Base-by-base conservation (phyloP, 192 early-diverging fungal species). In the Rhizophlyctis rosea region DNA sequence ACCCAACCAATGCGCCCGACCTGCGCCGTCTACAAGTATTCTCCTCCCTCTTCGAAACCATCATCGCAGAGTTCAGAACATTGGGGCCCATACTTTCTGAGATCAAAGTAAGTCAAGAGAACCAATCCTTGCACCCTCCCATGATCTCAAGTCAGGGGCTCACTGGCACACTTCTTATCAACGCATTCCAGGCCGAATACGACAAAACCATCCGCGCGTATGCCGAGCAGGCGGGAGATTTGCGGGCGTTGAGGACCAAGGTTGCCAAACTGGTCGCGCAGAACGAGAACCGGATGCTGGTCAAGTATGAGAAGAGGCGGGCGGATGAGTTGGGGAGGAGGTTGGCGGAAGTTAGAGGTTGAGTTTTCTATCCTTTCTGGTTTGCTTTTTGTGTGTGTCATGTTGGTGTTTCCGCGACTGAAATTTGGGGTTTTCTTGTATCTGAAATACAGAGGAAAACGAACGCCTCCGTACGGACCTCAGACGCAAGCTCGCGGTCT, bases 261-360 rank as follows among this genome's bases (percentile, higher is more conserved):
- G 76, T 78, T 11, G 74, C 76, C 25, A 78, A 75, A 55, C 71
- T 81, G 11, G 47, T 77, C 7, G 53, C 76, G 25, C 76, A 81
- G 49, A 81, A 81, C 60, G 76, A 81, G 36, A 81, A 81, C 59
- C 39, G 80, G 34, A 50, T 81, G 39, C 63, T 81, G 33, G 52
- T 81, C 23, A 76, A 73, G 51, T 81, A 71, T 62, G 80, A 81
- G 64, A 59, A 72, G n/a, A 63, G 65, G 29, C 76, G 72, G 50
- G 61, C 54, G 50, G 65, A 68, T 23, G 54, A 67, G 7, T 58
- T 81, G 54, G 74, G 69, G 64, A 54, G 50, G 13, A 61, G 48
- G 30, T 65, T 79, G 27, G 70, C 47, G 9, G 61, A 48, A n/a
- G n/a, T n/a, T n/a, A n/a, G n/a, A n/a, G n/a, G n/a, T n/a, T n/a